These are phyloP conservation scores for Ambrosia trifida DNA, from an alignment of 129 eudicot genomes.

Conservation along the genomic window DNA sequence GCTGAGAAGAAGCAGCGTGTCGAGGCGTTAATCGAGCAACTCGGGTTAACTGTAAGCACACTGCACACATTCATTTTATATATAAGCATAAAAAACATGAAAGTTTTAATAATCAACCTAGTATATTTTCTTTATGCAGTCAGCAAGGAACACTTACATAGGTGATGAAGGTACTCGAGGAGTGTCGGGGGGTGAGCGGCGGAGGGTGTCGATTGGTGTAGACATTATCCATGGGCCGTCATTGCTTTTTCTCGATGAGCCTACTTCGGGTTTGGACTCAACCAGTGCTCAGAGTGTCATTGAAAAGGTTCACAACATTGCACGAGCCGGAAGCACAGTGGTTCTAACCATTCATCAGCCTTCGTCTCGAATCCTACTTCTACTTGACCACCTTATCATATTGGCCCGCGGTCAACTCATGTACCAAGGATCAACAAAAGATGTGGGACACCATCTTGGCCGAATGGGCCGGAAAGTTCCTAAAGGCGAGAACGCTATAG, in stretches of 20 bases:
- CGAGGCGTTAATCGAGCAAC: constrained; percentile 64
- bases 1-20: constrained; percentile 60
- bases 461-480: constrained; percentile 63
- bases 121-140: constrained; percentile 35
- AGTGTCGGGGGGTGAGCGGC: constrained; percentile 85
- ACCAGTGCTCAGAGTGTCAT: constrained; percentile 78
- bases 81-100: neutral
- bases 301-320: constrained; percentile 73
- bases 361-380: constrained; percentile 57
- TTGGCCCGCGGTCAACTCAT: constrained; percentile 79
- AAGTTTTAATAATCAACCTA: neutral
- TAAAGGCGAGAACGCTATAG: constrained; percentile 65
- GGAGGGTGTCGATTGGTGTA: constrained; percentile 80
- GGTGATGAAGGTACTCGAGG: constrained; percentile 85
- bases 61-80: constrained; percentile 5
- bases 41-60: constrained; percentile 59
- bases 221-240: constrained; percentile 89
- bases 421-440: constrained; percentile 89
- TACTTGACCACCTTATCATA: constrained; percentile 70
- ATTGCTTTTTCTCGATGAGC: constrained; percentile 82
- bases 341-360: constrained; percentile 79
- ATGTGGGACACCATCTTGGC: constrained; percentile 52
- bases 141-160: constrained; percentile 65
- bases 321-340: constrained; percentile 74
- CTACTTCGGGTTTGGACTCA: constrained; percentile 88